These are phyloP conservation scores for Leptographium wingfieldii DNA, from an alignment of 2,329 filamentous ascomycete species.

Conservation along the genomic window DNA sequence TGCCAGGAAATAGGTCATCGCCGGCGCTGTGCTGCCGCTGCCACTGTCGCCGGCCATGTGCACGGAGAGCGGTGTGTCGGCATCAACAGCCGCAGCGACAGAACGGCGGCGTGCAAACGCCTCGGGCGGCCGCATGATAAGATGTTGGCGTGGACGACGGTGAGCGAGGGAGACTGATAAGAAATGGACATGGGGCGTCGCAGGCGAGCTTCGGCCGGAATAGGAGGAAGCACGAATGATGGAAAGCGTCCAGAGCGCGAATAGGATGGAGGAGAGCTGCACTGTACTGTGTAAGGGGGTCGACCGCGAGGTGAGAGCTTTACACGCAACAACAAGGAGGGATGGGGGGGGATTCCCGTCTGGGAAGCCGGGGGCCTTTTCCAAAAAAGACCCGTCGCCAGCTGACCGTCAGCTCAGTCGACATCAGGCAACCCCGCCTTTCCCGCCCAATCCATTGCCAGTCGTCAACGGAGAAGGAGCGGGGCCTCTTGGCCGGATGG, in stretches of 20 bases:
- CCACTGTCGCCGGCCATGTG: conserved; percentile 4
- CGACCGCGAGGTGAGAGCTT: neutral
- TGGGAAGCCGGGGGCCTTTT: neutral
- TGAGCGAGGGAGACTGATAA: neutral
- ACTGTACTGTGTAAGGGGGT: neutral
- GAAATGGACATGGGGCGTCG: neutral
- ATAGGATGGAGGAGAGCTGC: neutral
- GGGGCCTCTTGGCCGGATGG: too few species aligned
- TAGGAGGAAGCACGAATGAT: neutral
- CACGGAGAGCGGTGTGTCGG: conserved; percentile 16
- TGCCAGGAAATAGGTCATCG: conserved; percentile 39
- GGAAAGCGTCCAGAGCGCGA: too few species aligned
- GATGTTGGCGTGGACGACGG: neutral
- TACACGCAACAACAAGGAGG: too few species aligned
- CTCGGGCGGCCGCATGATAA: conserved; percentile 32
- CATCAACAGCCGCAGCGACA: conserved; percentile 20
- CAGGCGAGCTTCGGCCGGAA: neutral
- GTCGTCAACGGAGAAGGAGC: neutral
- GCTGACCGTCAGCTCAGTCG: neutral
- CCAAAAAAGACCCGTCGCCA: neutral
- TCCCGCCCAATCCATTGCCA: neutral
- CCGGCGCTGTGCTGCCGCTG: conserved; percentile 14
- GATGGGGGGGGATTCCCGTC: neutral
- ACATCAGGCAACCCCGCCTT: conserved; percentile 3
- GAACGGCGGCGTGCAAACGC: conserved; percentile 26